phyloP scores from a whole-genome alignment of 1,284 basidiomycete genomes.

The Somion occarium region DNA sequence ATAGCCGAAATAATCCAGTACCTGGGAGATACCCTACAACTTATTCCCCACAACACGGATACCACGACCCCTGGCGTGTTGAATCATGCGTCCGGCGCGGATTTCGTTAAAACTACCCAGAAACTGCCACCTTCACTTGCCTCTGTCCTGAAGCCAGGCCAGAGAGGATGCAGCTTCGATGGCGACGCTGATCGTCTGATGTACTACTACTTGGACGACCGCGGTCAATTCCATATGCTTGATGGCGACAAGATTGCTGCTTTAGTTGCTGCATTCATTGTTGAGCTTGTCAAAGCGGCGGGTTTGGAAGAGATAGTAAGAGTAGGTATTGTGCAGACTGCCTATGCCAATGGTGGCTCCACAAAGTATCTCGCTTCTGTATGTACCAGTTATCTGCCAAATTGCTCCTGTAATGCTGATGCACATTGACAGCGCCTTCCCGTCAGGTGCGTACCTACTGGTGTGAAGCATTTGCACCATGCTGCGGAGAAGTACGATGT shows the following conservation, averaged over 20 bases:
- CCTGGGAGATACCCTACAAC: conserved; percentile 49
- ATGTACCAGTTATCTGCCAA: conserved; percentile 19
- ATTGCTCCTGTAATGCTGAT: not conserved
- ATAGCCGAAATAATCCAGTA: conserved; percentile 54
- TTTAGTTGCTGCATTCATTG: conserved; percentile 90
- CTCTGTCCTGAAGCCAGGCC: conserved; percentile 56
- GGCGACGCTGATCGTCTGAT: conserved; percentile 98
- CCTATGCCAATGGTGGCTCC: conserved; percentile 97
- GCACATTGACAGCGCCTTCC: conserved; percentile 66
- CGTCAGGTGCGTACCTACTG: conserved; percentile 93
- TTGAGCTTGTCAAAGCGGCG: conserved; percentile 82
- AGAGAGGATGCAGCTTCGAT: conserved; percentile 90
- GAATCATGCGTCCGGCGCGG: conserved; percentile 90
- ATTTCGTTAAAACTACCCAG: conserved; percentile 95
- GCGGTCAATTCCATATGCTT: conserved; percentile 81
- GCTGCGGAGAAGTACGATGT: conserved; percentile 93
- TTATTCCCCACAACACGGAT: conserved; percentile 66
- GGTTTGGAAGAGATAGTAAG: conserved; percentile 71
- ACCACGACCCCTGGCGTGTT: conserved; percentile 69
- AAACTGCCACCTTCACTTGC: conserved; percentile 72
- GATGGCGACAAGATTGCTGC: conserved; percentile 99
- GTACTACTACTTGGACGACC: conserved; percentile 87
- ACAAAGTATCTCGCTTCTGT: conserved; percentile 89
- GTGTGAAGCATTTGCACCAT: conserved; percentile 98
- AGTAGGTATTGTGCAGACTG: conserved; percentile 96